phyloP scores from a whole-genome alignment of 305 asterid species.

The Stenogyne calaminthoides region DNA sequence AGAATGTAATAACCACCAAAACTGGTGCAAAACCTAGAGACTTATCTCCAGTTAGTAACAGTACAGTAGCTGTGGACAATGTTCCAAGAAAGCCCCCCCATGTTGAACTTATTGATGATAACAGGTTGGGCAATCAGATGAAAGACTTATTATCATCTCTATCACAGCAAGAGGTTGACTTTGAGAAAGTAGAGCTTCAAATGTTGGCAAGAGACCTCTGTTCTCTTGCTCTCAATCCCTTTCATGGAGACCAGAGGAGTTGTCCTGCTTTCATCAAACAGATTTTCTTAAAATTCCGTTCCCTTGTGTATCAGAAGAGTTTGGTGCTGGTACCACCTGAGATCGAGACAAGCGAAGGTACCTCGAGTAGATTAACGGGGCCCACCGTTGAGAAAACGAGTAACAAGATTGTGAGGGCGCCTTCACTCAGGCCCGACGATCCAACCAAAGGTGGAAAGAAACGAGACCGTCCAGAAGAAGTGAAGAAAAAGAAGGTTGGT shows the following conservation, averaged over 20 bases:
- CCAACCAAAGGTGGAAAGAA: conserved; percentile 74
- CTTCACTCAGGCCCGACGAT: conserved; percentile 53
- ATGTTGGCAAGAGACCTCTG: conserved; percentile 53
- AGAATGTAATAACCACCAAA: conserved; percentile 36
- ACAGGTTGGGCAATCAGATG: conserved; percentile 35
- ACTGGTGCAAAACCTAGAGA: conserved; percentile 40
- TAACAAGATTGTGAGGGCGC: conserved; percentile 46
- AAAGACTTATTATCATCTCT: conserved; percentile 34
- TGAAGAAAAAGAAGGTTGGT: conserved; percentile 50
- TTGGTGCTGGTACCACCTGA: conserved; percentile 43
- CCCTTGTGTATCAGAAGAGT: conserved; percentile 82
- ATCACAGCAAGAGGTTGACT: conserved; percentile 36
- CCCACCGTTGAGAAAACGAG: conserved; percentile 35
- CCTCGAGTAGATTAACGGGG: conserved; percentile 26
- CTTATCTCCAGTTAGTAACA: conserved; percentile 32
- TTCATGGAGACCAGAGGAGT: conserved; percentile 46
- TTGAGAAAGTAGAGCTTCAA: conserved; percentile 40
- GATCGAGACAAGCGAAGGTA: conserved; percentile 46
- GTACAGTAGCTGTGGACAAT: conserved; percentile 31
- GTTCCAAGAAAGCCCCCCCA: conserved; percentile 27
- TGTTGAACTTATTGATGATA: conserved; percentile 34
- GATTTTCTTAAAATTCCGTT: conserved; percentile 65
- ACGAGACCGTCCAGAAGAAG: conserved; percentile 67
- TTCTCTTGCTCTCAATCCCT: conserved; percentile 77
- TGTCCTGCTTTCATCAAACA: conserved; percentile 44